Conservation (phyloP, 441 rosid genomes). For the Breynia disticha region DNA sequence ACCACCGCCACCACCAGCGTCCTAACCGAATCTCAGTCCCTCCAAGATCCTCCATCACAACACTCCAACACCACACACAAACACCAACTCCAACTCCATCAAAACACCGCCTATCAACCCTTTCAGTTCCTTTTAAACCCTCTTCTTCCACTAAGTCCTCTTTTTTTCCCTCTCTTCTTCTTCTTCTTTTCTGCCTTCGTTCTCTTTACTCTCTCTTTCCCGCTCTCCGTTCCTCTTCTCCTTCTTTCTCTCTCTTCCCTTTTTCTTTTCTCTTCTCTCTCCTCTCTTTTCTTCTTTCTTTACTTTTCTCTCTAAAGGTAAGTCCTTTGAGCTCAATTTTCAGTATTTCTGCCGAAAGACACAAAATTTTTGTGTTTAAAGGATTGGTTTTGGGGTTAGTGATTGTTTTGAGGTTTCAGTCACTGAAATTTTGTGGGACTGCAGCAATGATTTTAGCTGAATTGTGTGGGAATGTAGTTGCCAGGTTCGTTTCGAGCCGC, state of each 20-base stretch:
- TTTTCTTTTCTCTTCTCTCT: slow-evolving; percentile 66
- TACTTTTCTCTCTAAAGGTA: slow-evolving; percentile 22
- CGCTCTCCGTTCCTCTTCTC: slow-evolving; percentile 70
- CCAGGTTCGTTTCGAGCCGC: slow-evolving; percentile 33
- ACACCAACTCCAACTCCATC: slow-evolving; percentile 80
- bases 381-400: slow-evolving; percentile 48
- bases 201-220: slow-evolving; percentile 82
- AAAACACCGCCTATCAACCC: slow-evolving; percentile 39
- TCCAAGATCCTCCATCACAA: slow-evolving; percentile 17
- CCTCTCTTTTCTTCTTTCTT: slow-evolving; percentile 55
- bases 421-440: slow-evolving; percentile 80
- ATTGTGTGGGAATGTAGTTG: slow-evolving; percentile 63
- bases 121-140: slow-evolving; percentile 29
- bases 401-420: slow-evolving; percentile 73
- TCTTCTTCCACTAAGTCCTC: slow-evolving; percentile 37
- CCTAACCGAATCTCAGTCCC: slow-evolving; percentile 52
- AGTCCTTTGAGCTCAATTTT: slow-evolving; percentile 27
- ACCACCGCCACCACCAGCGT: slow-evolving; percentile 47
- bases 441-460: slow-evolving; percentile 93
- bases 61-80: slow-evolving; percentile 23
- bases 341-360: slow-evolving; percentile 46
- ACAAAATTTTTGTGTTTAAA: slow-evolving; percentile 39
- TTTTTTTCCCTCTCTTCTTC: slow-evolving; percentile 44
- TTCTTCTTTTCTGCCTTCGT: slow-evolving; percentile 69
- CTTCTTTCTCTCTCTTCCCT: slow-evolving; percentile 57